Evolutionary conservation across 192 early-diverging fungal species (phyloP), one percentile per base, ranked within the genome.

Genomic region (Spizellomyces punctatus): DNA sequence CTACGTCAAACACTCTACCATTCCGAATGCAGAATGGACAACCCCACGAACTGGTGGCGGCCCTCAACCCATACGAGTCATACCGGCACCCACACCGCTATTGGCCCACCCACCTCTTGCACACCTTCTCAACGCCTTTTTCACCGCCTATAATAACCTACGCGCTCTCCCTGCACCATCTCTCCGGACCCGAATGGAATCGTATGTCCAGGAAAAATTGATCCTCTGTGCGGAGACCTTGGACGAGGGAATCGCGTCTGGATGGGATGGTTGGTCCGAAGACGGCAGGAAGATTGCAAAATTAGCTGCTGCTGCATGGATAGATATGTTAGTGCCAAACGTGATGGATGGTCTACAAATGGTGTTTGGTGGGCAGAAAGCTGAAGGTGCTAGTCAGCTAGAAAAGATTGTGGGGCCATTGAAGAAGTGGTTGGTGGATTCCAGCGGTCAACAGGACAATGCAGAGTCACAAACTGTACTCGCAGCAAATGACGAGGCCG

Each of bases 91-190:
- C 14, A 69, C 76, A 10, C 67, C 77, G 46, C 67, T 91, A 52
- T 74, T 91, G 36, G 79, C 85, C 42, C 89, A 91, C 60, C 91
- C 91, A 4, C 78, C 86, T 5, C 73, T 91, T 6, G 91, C 89
- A 1, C 66, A 81, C 50, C 83, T 93, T 10, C 82, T 89, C 44
- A 93, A 93, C 70, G 78, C 83, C 5, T 85, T 89, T 49, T 78
- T 87, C 48, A 69, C 80, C 17, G 79, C 85, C 8, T 88, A 88
- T 52, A 93, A 93, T 67, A 81, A 86, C 6, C 78, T 93, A 19
- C 86, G 91, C 5, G 61, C 72, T 8, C 36, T 73, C 6, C 71
- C 76, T 10, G n/a, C 68, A 5, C 46, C 61, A 21, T 6, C 58
- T 14, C 58, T 70, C 19, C 68, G 47, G 12, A 7, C 57, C 8